Conservation (phyloP, 176 grass and related monocot species). For the Bonia amplexicaulis region DNA sequence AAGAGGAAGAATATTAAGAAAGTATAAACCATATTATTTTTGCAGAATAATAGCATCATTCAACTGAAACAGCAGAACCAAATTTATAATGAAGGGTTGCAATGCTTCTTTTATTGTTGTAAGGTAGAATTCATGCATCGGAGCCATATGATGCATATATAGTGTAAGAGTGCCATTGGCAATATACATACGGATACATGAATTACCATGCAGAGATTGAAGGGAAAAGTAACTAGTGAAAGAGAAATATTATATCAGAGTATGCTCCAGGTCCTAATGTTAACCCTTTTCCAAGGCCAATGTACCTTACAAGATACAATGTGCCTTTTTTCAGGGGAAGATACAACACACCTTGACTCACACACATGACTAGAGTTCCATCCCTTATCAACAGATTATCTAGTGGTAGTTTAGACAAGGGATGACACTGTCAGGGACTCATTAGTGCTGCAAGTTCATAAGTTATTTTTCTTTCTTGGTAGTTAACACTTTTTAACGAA, state of each 20-base stretch:
- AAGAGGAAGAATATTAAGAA: slow-evolving; percentile 26
- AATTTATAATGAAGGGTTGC: background rate
- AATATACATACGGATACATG: slow-evolving; percentile 1
- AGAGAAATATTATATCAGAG: background rate
- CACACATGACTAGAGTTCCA: background rate
- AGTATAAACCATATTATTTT: background rate
- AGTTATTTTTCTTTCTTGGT: background rate
- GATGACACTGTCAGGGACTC: background rate
- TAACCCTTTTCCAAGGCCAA: background rate
- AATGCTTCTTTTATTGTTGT: slow-evolving; percentile 13
- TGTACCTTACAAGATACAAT: background rate
- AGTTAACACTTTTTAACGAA: background rate
- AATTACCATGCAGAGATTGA: slow-evolving; percentile 19
- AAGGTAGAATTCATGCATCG: slow-evolving; percentile 9
- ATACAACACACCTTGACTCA: background rate
- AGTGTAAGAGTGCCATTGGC: background rate
- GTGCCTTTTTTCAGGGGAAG: background rate
- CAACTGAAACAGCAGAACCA: slow-evolving; percentile 15
- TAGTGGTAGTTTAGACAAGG: background rate
- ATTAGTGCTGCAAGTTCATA: background rate
- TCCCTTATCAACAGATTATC: slow-evolving; percentile 10
- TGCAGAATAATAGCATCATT: slow-evolving; percentile 13
- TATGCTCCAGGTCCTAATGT: background rate
- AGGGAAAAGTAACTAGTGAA: background rate
- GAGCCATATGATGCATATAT: slow-evolving; percentile 8